phyloP scores from a whole-genome alignment of 768 basidiomycete genomes.

The Ramaria sp. region DNA sequence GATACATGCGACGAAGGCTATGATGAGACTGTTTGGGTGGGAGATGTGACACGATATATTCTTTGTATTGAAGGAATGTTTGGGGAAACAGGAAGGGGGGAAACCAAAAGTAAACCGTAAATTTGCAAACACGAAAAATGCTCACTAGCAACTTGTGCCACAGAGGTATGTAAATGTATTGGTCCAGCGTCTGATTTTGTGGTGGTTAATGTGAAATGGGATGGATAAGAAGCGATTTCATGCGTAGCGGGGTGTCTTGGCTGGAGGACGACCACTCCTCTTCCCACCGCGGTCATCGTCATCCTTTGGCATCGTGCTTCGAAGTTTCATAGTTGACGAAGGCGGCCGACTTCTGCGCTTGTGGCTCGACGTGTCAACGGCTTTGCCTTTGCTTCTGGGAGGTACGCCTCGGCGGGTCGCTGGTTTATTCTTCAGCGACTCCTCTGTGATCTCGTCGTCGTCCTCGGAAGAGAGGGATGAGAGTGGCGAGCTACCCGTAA shows the following conservation, averaged over 20 bases:
- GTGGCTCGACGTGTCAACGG: not conserved
- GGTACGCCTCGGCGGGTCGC: not conserved
- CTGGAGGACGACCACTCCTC: not conserved
- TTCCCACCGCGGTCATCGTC: not conserved
- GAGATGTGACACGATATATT: no score
- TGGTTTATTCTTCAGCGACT: constrained; percentile 11
- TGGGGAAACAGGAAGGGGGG: no score
- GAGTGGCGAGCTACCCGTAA: constrained; percentile 5
- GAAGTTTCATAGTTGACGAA: not conserved
- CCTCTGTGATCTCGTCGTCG: constrained; percentile 15
- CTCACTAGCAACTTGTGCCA: no score
- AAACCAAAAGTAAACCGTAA: no score
- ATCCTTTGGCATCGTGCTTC: not conserved
- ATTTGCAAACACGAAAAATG: no score
- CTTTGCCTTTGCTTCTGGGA: not conserved
- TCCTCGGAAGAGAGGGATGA: constrained; percentile 8
- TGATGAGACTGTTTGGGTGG: no score
- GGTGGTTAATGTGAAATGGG: no score
- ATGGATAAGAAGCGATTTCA: not conserved
- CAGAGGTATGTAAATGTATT: no score
- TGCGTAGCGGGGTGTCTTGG: not conserved
- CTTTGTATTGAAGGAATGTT: no score
- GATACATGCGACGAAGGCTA: no score
- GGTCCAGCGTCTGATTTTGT: no score
- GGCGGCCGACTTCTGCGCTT: not conserved